A percentile compares a stretch with the other conserved stretches of the same genome.
Conservation (phyloP, 164 flowering plant genomes). For the Macadamia integrifolia region DNA sequence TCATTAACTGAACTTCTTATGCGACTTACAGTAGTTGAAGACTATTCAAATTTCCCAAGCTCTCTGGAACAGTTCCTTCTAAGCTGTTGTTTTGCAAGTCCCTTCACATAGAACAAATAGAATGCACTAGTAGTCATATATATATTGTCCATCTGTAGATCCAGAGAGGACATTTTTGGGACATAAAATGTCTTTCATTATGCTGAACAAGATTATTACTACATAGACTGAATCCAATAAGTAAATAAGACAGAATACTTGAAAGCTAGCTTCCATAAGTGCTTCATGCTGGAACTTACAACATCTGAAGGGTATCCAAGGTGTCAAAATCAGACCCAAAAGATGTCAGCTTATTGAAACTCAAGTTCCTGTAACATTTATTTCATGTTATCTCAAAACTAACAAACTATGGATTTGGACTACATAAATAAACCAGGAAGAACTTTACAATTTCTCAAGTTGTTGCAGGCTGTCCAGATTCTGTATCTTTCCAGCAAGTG, state of each 20-base stretch:
- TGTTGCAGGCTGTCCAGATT: constrained; percentile 69
- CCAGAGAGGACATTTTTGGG: not conserved
- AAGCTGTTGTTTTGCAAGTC: constrained; percentile 76
- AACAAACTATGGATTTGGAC: constrained; percentile 4
- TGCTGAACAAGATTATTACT: not conserved
- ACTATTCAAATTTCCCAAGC: constrained; percentile 55
- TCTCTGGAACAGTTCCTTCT: constrained; percentile 65
- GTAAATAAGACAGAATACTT: not conserved
- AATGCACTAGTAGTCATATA: not conserved
- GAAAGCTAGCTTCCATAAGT: not conserved
- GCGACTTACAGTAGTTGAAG: constrained; percentile 66
- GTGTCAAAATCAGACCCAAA: constrained; percentile 62
- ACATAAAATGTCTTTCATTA: not conserved
- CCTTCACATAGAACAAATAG: constrained; percentile 33
- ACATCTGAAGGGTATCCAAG: constrained; percentile 50
- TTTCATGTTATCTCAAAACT: not conserved
- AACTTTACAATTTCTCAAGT: constrained; percentile 64
- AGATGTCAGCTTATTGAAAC: constrained; percentile 67
- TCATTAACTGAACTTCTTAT: constrained; percentile 2
- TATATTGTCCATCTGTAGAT: not conserved
- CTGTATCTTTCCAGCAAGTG: constrained; percentile 68
- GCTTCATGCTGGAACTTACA: constrained; percentile 43
- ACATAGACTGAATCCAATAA: not conserved
- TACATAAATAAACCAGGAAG: not conserved
- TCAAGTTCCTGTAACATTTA: constrained; percentile 64